These are phyloP conservation scores for Telfairia occidentalis DNA, from an alignment of 331 rosid species.

Conservation along the genomic window DNA sequence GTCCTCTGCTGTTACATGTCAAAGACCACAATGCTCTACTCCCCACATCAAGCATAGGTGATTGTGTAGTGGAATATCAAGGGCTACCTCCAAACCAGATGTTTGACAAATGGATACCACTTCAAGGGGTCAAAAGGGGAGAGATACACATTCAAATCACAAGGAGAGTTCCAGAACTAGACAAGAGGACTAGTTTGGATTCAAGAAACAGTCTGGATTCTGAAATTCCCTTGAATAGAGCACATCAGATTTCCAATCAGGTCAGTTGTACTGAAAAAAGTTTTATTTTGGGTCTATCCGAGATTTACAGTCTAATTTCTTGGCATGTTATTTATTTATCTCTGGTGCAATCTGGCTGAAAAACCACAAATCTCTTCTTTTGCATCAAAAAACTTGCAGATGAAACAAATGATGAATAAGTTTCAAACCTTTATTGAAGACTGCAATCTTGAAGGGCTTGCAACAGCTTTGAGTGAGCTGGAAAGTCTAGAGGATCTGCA, in stretches of 20 bases:
- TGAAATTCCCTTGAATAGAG: conserved; percentile 44
- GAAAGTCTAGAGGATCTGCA: conserved; percentile 63
- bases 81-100: conserved; percentile 64
- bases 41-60: conserved; percentile 68
- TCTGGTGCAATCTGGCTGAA: not conserved
- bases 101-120: conserved; percentile 95
- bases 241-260: conserved; percentile 55
- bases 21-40: conserved; percentile 78
- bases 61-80: conserved; percentile 80
- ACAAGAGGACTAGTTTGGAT: conserved; percentile 26
- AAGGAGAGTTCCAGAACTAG: conserved; percentile 61
- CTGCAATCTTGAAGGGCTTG: conserved; percentile 59
- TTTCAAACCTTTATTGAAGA: conserved; percentile 45
- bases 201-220: conserved; percentile 47
- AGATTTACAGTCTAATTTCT: not conserved
- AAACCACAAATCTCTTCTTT: not conserved
- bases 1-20: conserved; percentile 57
- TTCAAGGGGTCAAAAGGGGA: conserved; percentile 78
- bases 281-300: not conserved
- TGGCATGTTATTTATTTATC: not conserved
- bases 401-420: conserved; percentile 62
- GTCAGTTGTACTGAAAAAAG: conserved; percentile 20
- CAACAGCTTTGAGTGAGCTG: conserved; percentile 50
- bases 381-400: conserved; percentile 31
- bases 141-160: conserved; percentile 83